These are phyloP conservation scores for Wickerhamiella infanticola DNA, from an alignment of 1,139 yeast species.

Conservation along the genomic window DNA sequence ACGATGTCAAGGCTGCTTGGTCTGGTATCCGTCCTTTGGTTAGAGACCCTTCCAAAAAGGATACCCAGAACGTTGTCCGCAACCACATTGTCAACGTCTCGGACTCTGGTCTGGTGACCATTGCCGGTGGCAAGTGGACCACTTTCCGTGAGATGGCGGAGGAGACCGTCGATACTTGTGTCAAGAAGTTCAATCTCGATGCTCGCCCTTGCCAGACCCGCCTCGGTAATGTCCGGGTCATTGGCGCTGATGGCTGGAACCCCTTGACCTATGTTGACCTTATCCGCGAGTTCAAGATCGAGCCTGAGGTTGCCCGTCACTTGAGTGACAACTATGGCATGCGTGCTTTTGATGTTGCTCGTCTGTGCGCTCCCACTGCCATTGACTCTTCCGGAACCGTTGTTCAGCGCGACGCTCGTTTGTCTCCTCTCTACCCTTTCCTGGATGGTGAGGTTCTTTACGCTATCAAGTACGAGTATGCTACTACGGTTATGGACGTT, in stretches of 20 bases:
- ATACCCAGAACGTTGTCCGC: conserved; percentile 72
- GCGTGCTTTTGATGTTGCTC: conserved; percentile 54
- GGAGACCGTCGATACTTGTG: conserved; percentile 71
- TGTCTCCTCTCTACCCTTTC: conserved; percentile 62
- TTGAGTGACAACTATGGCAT: conserved; percentile 81
- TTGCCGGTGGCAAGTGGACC: conserved; percentile 98
- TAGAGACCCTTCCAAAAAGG: conserved; percentile 58
- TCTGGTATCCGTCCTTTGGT: conserved; percentile 93
- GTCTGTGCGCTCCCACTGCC: conserved; percentile 30
- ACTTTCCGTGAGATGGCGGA: conserved; percentile 97
- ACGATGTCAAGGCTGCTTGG: conserved; percentile 92
- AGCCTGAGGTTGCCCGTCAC: conserved; percentile 66
- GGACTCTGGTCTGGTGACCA: conserved; percentile 63
- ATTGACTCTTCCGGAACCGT: conserved; percentile 14
- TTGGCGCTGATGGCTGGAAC: conserved; percentile 59
- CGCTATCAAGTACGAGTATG: conserved; percentile 68
- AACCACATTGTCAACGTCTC: conserved; percentile 69
- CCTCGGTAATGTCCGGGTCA: conserved; percentile 46
- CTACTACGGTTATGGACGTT: conserved; percentile 80
- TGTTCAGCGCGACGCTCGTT: conserved; percentile 22
- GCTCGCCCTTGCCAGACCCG: conserved; percentile 35
- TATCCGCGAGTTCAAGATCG: conserved; percentile 62
- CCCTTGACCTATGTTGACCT: conserved; percentile 62
- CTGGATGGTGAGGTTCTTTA: conserved; percentile 84
- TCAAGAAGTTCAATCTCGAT: conserved; percentile 35